phyloP scores from a whole-genome alignment of 176 grass and related monocot species.

The Phragmites australis region DNA sequence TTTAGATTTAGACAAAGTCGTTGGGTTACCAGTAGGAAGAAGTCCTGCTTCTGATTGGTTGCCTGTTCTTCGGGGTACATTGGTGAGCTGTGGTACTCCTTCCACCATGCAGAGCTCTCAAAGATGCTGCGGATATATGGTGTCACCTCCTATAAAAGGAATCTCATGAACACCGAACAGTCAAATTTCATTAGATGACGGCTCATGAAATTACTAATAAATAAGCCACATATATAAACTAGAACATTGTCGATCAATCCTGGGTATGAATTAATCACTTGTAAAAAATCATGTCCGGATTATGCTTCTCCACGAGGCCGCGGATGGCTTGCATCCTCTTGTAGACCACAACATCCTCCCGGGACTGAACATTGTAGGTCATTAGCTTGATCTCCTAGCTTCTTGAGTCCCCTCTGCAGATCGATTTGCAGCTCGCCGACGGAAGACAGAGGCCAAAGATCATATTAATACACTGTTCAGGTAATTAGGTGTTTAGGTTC shows the following conservation, averaged over 20 bases:
- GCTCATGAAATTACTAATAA: too few relatives aligned
- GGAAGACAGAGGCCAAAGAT: too few relatives aligned
- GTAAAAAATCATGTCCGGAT: conserved; percentile 32
- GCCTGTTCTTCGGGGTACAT: not conserved
- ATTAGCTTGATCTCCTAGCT: conserved; percentile 35
- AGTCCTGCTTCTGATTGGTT: not conserved
- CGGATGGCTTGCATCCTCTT: conserved; percentile 28
- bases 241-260: not conserved
- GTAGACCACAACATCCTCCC: not conserved
- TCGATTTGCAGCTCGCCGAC: too few relatives aligned
- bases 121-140: conserved; percentile 1
- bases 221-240: too few relatives aligned
- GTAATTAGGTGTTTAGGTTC: too few relatives aligned
- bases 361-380: conserved; percentile 36
- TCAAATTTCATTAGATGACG: not conserved
- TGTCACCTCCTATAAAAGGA: conserved; percentile 5
- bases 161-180: not conserved
- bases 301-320: not conserved
- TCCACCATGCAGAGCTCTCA: not conserved
- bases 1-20: too few relatives aligned
- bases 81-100: not conserved
- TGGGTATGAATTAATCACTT: not conserved
- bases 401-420: not conserved
- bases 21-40: not conserved
- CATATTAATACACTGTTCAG: too few relatives aligned